Base-by-base conservation (phyloP, 257 asterid genomes). In the Haberlea rhodopensis region DNA sequence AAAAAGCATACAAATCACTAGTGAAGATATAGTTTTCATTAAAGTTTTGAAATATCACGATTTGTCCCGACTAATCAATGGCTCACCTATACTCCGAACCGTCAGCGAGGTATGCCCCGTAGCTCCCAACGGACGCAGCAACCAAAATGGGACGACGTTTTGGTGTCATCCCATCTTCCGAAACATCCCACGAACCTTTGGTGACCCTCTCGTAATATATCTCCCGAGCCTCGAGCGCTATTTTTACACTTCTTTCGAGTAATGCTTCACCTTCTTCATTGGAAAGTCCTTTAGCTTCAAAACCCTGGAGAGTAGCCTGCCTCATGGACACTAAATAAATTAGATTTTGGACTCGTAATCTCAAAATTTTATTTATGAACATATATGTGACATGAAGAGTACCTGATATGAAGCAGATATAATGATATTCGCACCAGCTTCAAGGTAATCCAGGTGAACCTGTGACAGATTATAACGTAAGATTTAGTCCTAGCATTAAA, bases 111-210 rank as follows among this genome's bases (percentile, higher is more conserved):
- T 82, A 90, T 48, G 97, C 96, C 26, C 95, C 96, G 28, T 85
- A 88, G 81, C 96, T 90, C 53, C 96, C 97, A 2, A 87, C 90
- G 2, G 97, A 90, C 8, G 96, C 97, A 69, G 90, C 96, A 21
- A 37, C 46, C 11, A 37, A 37, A 37, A 37, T 37, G 46, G 46
- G 46, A 37, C 46, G 46, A 37, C 46, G n/a, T 2, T 37, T 37
- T 5, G 46, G 46, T 11, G 46, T 37, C n/a, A 3, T 37, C 46
- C n/a, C 46, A 37, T 37, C 46, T 3, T 21, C 76, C 0, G 40
- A 34, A 49, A 57, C 55, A 66, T 84, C n/a, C n/a, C n/a, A 74
- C n/a, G 82, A 74, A 63, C 88, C 77, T 59, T 84, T 84, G 53
- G 72, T 53, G 11, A 81, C 83, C 70, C 82, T 72, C 13, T 82